These are phyloP conservation scores for Immersiporthe knoxdaviesiana DNA, from an alignment of 2,329 filamentous ascomycete genomes.

Conservation along the genomic window DNA sequence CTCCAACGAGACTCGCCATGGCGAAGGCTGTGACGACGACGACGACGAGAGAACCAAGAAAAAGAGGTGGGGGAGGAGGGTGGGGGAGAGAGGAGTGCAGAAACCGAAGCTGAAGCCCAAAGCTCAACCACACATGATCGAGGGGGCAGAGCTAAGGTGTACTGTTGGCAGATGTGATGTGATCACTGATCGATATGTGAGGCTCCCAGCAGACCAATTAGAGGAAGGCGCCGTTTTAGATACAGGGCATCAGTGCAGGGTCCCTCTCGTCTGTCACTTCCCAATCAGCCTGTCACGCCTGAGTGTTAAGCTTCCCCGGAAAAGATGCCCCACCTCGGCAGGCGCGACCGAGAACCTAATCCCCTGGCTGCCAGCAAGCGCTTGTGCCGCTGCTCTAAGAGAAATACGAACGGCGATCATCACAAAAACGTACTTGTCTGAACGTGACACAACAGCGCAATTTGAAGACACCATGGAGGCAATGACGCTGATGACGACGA, in stretches of 20 bases:
- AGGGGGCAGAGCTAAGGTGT: not conserved
- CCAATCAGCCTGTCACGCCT: not conserved
- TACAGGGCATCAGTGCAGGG: slow-evolving; percentile 1
- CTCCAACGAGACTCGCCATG: slow-evolving; percentile 22
- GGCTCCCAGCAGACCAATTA: slow-evolving; percentile 6
- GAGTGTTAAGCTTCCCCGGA: not conserved
- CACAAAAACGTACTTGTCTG: not conserved
- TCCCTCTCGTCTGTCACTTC: not conserved
- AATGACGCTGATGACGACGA: not conserved
- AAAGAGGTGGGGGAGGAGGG: not conserved
- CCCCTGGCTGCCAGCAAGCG: not conserved
- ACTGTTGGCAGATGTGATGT: slow-evolving; percentile 7
- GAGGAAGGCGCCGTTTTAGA: slow-evolving; percentile 3
- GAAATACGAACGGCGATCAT: not conserved
- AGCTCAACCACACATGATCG: not conserved
- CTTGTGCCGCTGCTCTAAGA: not conserved
- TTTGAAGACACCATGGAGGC: not conserved
- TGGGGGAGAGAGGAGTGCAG: not conserved
- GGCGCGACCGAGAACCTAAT: not conserved
- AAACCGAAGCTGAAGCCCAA: not conserved
- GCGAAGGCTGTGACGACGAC: slow-evolving; percentile 7
- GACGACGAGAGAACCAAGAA: too few species aligned
- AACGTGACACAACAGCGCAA: not conserved
- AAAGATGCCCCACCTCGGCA: not conserved
- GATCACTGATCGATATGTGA: slow-evolving; percentile 8